A percentile compares a stretch with the other conserved stretches of the same genome.
Conservation (phyloP, 192 early-diverging fungal genomes). For the Mortierella alpina region DNA sequence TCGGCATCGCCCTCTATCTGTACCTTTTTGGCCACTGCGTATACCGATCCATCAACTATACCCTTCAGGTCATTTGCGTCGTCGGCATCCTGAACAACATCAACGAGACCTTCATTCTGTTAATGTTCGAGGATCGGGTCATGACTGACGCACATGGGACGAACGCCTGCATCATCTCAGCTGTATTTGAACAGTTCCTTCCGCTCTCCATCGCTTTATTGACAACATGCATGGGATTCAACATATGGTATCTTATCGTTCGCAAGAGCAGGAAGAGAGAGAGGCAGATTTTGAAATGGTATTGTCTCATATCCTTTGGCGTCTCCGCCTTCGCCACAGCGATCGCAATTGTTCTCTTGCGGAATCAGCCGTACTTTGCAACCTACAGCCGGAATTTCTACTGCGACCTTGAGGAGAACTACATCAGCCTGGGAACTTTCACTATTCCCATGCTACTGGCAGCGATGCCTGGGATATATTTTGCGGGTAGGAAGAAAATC, state of each 20-base stretch:
- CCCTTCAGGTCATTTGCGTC: slow-evolving; percentile 31
- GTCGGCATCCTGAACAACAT: slow-evolving; percentile 37
- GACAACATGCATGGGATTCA: slow-evolving; percentile 29
- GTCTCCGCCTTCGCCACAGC: slow-evolving; percentile 9
- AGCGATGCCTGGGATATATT: slow-evolving; percentile 13
- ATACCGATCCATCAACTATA: slow-evolving; percentile 29
- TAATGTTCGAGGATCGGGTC: slow-evolving; percentile 6
- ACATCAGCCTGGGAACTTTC: slow-evolving; percentile 17
- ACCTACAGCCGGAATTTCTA: slow-evolving; percentile 27
- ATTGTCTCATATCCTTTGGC: slow-evolving; percentile 23
- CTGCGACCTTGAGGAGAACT: slow-evolving; percentile 20
- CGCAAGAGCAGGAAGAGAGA: slow-evolving; percentile 4
- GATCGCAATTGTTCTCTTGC: slow-evolving; percentile 24
- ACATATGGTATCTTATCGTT: slow-evolving; percentile 41
- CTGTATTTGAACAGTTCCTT: slow-evolving; percentile 27
- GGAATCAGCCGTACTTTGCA: slow-evolving; percentile 9
- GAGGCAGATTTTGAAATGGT: slow-evolving; percentile 34
- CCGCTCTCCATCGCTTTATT: slow-evolving; percentile 12
- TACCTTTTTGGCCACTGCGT: slow-evolving; percentile 23
- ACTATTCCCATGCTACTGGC: slow-evolving; percentile 21
- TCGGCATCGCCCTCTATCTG: slow-evolving; percentile 30
- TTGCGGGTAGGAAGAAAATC: slow-evolving; percentile 4
- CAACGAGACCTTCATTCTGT: slow-evolving; percentile 33
- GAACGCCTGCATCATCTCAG: slow-evolving; percentile 8
- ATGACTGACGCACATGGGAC: slow-evolving; percentile 2